Evolutionary conservation across 164 flowering plant species (phyloP), one percentile per base, ranked within the genome.

Genomic region (Santalum album): DNA sequence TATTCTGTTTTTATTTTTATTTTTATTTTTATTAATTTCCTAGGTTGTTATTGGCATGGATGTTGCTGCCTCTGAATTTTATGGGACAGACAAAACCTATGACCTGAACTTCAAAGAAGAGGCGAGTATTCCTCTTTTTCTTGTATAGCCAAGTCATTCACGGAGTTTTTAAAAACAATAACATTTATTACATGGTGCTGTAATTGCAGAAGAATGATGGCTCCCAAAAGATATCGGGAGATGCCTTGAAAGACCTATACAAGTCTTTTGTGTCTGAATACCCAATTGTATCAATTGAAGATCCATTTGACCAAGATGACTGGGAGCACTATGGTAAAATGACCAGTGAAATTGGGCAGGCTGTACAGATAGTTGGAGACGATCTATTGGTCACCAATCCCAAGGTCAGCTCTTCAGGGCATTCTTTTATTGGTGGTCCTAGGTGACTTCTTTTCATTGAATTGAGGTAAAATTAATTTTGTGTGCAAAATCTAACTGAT

Each of bases 31-130:
- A 5, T 6, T n/a, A 46, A n/a, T 38, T 15, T 38, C 42, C 42
- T 15, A 87, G 96, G 90, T 88, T 64, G 90, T 88, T 26, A 88
- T 88, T 64, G 96, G 96, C 46, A 88, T 88, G 96, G 96, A 88
- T 75, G 96, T 88, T 71, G 96, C 96, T 54, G 96, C 96, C 40
- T 88, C 96, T 54, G 94, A 88, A 55, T 88, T 88, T 57, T 88
- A 88, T 64, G 73, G 69, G 17, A 6, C 73, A n/a, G 94, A 85
- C 56, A 81, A 80, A 56, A 77, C 76, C 38, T 88, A 88, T 62
- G 96, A 88, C 65, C 48, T 88, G 74, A 88, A 88, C 80, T 88
- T 86, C 72, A 86, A 88, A 50, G 96, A 81, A 65, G 94, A 88
- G 78, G 96, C 80, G 34, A 60, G 64, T 40, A 18, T 48, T 25